Percentiles rank a stretch among this genome's conserved stretches.
These are phyloP conservation scores for Porodaedalea pini DNA, from an alignment of 1,284 basidiomycete species.

Conservation along the genomic window DNA sequence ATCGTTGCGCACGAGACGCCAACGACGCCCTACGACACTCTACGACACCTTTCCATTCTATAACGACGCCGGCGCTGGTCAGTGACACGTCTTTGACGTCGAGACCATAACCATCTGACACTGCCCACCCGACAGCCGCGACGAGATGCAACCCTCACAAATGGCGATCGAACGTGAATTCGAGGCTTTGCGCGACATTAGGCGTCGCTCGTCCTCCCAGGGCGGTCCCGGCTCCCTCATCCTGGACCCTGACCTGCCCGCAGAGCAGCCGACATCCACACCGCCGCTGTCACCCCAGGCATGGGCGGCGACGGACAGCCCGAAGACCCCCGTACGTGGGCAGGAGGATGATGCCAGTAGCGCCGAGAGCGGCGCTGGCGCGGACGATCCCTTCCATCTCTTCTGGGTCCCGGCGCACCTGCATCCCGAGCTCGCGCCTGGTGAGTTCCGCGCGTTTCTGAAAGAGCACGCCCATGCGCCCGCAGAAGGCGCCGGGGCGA, in stretches of 20 bases:
- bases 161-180: conserved; percentile 86
- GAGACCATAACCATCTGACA: not conserved
- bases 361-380: conserved; percentile 27
- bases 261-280: conserved; percentile 41
- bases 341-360: conserved; percentile 41
- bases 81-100: not conserved
- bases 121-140: not conserved
- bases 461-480: conserved; percentile 80
- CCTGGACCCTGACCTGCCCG: conserved; percentile 85
- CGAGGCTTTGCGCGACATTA: conserved; percentile 78
- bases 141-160: conserved; percentile 66
- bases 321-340: conserved; percentile 40
- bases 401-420: conserved; percentile 98
- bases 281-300: conserved; percentile 42
- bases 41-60: no score
- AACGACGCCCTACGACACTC: no score
- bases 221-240: conserved; percentile 73
- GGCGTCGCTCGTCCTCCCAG: conserved; percentile 70
- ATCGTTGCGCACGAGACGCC: no score
- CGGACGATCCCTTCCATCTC: conserved; percentile 77
- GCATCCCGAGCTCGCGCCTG: conserved; percentile 96
- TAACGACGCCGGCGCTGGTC: no score
- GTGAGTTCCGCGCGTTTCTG: conserved; percentile 92
- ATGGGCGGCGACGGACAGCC: conserved; percentile 43
- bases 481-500: conserved; percentile 42